Percentiles rank a stretch among this genome's conserved stretches.
Conservation (phyloP, 257 asterid genomes). For the Euphrasia confusa region DNA sequence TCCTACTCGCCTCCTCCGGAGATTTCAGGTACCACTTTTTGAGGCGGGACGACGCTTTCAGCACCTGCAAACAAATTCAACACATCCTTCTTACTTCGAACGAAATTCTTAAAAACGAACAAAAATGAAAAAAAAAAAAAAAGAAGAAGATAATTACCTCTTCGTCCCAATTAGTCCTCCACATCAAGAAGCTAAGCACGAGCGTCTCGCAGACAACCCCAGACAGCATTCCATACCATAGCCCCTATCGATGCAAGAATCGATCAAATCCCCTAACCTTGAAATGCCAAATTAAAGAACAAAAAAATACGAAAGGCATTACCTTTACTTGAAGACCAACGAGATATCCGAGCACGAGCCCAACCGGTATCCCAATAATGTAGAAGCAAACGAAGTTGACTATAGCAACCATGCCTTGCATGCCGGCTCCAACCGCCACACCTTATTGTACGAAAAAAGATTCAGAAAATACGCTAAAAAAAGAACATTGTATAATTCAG, state of each 20-base stretch:
- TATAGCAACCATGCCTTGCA: conserved; percentile 9
- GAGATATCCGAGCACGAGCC: conserved; percentile 11
- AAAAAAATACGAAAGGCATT: neutral
- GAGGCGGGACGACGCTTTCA: conserved; percentile 44
- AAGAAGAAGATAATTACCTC: neutral
- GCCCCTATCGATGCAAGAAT: neutral
- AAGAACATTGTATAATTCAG: neutral
- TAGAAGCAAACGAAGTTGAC: conserved; percentile 15
- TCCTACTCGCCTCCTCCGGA: conserved; percentile 37
- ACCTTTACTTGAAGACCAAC: conserved; percentile 17
- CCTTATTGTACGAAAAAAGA: neutral
- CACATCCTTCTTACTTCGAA: neutral
- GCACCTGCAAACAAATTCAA: conserved; percentile 25
- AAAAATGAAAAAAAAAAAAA: too few species aligned
- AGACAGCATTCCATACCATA: conserved; percentile 14
- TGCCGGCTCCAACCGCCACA: conserved; percentile 18
- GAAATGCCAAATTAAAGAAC: too few species aligned
- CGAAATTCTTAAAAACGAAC: too few species aligned
- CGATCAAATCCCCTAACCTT: neutral
- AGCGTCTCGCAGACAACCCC: conserved; percentile 12
- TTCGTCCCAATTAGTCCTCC: conserved; percentile 17
- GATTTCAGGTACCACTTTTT: conserved; percentile 50
- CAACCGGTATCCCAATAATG: conserved; percentile 12
- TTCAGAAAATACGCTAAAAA: neutral
- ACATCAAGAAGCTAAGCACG: conserved; percentile 14